These are phyloP conservation scores for Hepatocystis sp. DNA, from an alignment of 169 alveolate species.

Conservation along the genomic window DNA sequence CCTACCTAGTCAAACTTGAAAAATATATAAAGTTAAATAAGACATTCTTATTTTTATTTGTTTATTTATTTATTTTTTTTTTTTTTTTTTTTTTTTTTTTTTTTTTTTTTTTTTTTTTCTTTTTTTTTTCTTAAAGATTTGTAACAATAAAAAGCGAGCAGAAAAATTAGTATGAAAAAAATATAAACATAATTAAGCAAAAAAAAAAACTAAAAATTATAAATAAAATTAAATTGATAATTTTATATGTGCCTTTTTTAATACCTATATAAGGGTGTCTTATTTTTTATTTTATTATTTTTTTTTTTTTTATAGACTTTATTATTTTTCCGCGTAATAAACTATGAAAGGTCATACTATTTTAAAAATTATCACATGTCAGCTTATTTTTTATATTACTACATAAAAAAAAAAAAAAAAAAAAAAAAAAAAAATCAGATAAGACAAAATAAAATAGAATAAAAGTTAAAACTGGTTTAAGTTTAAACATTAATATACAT, in stretches of 20 bases:
- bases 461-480: too few relatives aligned
- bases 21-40: too few relatives aligned
- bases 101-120: neutral
- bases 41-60: conserved; percentile 27
- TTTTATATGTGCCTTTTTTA: too few relatives aligned
- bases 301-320: too few relatives aligned
- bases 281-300: too few relatives aligned
- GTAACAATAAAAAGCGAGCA: conserved; percentile 5
- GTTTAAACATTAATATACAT: too few relatives aligned
- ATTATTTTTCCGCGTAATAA: neutral
- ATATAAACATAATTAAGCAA: too few relatives aligned
- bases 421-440: neutral
- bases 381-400: neutral
- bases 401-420: neutral
- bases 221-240: too few relatives aligned
- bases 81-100: conserved; percentile 4
- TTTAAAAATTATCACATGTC: neutral
- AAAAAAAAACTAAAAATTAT: too few relatives aligned
- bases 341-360: neutral
- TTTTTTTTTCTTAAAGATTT: conserved; percentile 1
- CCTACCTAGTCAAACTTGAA: conserved; percentile 14
- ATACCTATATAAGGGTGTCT: too few relatives aligned
- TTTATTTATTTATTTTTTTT: conserved; percentile 2
- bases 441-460: neutral
- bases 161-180: neutral